Percentiles rank a stretch among this genome's conserved stretches.
Evolutionary conservation across 1,284 basidiomycete genomes (phyloP).

Genomic region (Agroathelia rolfsii): DNA sequence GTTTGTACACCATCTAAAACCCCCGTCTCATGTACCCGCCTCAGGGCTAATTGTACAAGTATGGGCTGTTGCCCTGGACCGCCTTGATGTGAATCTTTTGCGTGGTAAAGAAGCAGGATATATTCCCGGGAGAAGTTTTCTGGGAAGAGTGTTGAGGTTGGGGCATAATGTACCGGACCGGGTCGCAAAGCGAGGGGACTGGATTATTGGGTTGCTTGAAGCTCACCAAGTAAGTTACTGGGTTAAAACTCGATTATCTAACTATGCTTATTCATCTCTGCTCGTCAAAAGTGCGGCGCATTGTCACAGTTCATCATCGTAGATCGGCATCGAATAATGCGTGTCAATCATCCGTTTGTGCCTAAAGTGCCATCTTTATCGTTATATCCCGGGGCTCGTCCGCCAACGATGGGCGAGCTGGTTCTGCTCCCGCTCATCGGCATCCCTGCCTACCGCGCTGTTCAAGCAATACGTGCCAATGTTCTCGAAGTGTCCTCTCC

Average conservation of each 20-base stretch:
- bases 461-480: constrained; percentile 40
- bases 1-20: constrained; percentile 58
- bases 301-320: constrained; percentile 76
- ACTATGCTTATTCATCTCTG: constrained; percentile 4
- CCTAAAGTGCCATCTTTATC: too few species aligned
- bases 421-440: constrained; percentile 71
- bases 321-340: constrained; percentile 68
- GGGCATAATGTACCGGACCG: constrained; percentile 72
- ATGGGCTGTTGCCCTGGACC: constrained; percentile 75
- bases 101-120: constrained; percentile 54
- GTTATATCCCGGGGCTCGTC: constrained; percentile 11
- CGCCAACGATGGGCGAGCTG: constrained; percentile 65
- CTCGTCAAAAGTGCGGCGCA: constrained; percentile 54
- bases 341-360: constrained; percentile 50
- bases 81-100: constrained; percentile 53
- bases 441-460: constrained; percentile 67
- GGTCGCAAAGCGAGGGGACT: constrained; percentile 61
- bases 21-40: constrained; percentile 61
- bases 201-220: constrained; percentile 73
- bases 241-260: constrained; percentile 8
- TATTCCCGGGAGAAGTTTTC: constrained; percentile 76
- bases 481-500: constrained; percentile 2
- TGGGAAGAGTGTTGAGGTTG: constrained; percentile 69
- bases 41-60: constrained; percentile 73
- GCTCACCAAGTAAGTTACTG: constrained; percentile 55